A percentile compares a stretch with the other conserved stretches of the same genome.
These are phyloP conservation scores for Mentha longifolia DNA, from an alignment of 257 asterid genomes.

Conservation along the genomic window DNA sequence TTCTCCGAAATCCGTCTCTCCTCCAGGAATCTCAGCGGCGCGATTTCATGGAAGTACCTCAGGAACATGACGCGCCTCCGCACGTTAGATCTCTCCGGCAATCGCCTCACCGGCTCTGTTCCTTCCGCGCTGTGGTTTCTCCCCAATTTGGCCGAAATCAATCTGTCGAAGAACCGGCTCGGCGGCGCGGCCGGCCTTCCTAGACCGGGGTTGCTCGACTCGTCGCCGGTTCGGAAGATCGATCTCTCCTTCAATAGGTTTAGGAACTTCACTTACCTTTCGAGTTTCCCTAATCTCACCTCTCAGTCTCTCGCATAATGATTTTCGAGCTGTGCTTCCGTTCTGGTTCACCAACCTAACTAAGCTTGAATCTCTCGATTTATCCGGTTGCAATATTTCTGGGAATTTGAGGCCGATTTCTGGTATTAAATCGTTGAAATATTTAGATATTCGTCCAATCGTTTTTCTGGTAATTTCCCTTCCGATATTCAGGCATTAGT, in stretches of 20 bases:
- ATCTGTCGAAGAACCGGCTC: constrained; percentile 68
- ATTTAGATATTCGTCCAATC: constrained; percentile 66
- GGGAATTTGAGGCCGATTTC: constrained; percentile 58
- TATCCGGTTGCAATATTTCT: constrained; percentile 67
- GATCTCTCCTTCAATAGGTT: constrained; percentile 82
- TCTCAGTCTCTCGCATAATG: constrained; percentile 70
- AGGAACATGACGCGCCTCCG: constrained; percentile 64
- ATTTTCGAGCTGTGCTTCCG: constrained; percentile 44
- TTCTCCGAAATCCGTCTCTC: constrained; percentile 52
- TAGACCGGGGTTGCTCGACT: constrained; percentile 19
- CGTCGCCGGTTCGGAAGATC: constrained; percentile 48
- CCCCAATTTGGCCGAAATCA: constrained; percentile 54
- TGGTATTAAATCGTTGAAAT: constrained; percentile 42
- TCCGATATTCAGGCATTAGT: constrained; percentile 62
- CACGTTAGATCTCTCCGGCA: constrained; percentile 72
- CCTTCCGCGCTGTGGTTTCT: constrained; percentile 61
- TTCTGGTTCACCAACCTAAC: constrained; percentile 63
- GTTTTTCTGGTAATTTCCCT: constrained; percentile 62
- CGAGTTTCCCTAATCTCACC: constrained; percentile 46
- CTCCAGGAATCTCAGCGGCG: constrained; percentile 70
- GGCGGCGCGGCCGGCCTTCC: constrained; percentile 64
- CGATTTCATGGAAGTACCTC: constrained; percentile 72
- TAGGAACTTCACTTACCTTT: constrained; percentile 49
- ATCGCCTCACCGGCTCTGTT: constrained; percentile 66
- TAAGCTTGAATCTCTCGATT: constrained; percentile 56